Conservation (phyloP, 73 alveolate species). For the Paramecium primaurelia region DNA sequence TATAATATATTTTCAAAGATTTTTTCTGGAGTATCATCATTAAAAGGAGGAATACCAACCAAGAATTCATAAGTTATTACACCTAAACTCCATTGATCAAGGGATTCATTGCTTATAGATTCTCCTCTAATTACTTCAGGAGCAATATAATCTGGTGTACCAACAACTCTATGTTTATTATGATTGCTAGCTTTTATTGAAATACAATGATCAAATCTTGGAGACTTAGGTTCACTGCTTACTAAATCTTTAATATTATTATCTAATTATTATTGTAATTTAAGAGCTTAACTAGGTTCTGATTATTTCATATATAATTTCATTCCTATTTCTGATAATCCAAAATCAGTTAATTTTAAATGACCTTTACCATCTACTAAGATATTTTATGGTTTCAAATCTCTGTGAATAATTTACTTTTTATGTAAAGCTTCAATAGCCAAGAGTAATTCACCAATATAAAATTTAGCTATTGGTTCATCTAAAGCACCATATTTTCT, state of each 20-base stretch:
- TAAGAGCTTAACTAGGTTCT: conserved; percentile 9
- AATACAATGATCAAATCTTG: conserved; percentile 49
- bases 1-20: conserved; percentile 68
- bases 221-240: not conserved
- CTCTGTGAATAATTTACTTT: conserved; percentile 77
- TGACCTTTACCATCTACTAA: conserved; percentile 75
- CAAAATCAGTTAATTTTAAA: conserved; percentile 79
- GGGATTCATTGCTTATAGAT: conserved; percentile 70
- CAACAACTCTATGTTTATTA: conserved; percentile 75
- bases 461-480: conserved; percentile 68
- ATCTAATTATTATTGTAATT: conserved; percentile 29
- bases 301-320: conserved; percentile 35
- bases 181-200: not conserved
- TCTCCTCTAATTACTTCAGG: conserved; percentile 91
- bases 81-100: conserved; percentile 96
- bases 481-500: conserved; percentile 72
- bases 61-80: conserved; percentile 87
- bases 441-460: conserved; percentile 73
- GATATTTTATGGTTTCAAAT: conserved; percentile 79
- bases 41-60: conserved; percentile 91
- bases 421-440: conserved; percentile 75
- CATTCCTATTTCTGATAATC: conserved; percentile 74
- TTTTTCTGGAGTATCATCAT: conserved; percentile 70
- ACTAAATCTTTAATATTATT: conserved; percentile 43
- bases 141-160: conserved; percentile 95